Percentiles rank a stretch among this genome's conserved stretches.
Evolutionary conservation across 768 basidiomycete species (phyloP).

Genomic region (Bullera alba): DNA sequence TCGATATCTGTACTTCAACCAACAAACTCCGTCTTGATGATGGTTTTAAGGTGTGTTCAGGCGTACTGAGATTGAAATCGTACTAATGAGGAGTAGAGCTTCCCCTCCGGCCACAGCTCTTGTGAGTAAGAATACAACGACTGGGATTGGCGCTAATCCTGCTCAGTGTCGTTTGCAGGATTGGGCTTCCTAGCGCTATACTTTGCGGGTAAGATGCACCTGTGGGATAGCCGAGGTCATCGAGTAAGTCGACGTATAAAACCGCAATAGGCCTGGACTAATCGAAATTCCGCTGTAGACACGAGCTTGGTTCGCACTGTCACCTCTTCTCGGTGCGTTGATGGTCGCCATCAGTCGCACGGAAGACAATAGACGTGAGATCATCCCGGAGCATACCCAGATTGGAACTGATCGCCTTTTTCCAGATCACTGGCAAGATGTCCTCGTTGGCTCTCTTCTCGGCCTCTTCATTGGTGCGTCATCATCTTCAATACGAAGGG

Average conservation of each 20-base stretch:
- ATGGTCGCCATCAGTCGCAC: slow-evolving; percentile 59
- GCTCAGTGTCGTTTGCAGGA: slow-evolving; percentile 83
- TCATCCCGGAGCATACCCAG: background rate
- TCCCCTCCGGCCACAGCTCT: slow-evolving; percentile 85
- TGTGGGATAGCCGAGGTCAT: slow-evolving; percentile 76
- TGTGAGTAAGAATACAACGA: too few relatives aligned
- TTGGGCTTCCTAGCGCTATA: slow-evolving; percentile 83
- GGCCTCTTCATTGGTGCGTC: slow-evolving; percentile 64
- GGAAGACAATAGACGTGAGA: slow-evolving; percentile 80
- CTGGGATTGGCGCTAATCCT: too few relatives aligned
- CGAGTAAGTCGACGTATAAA: slow-evolving; percentile 22
- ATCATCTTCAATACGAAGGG: too few relatives aligned
- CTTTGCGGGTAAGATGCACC: slow-evolving; percentile 81
- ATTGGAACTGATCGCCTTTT: slow-evolving; percentile 7
- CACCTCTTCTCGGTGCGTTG: slow-evolving; percentile 67
- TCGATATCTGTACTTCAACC: slow-evolving; percentile 70
- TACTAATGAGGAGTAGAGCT: slow-evolving; percentile 51
- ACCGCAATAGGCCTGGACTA: background rate
- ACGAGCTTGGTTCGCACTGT: slow-evolving; percentile 67
- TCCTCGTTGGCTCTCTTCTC: slow-evolving; percentile 67
- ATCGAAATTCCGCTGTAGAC: slow-evolving; percentile 11
- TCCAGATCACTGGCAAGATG: slow-evolving; percentile 86
- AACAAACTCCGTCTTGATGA: slow-evolving; percentile 58
- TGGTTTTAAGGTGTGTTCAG: slow-evolving; percentile 61
- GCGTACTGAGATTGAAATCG: background rate